Percentiles rank a stretch among this genome's conserved stretches.
phyloP scores from a whole-genome alignment of 2,329 filamentous ascomycete genomes.

The Cladophialophora exuberans region DNA sequence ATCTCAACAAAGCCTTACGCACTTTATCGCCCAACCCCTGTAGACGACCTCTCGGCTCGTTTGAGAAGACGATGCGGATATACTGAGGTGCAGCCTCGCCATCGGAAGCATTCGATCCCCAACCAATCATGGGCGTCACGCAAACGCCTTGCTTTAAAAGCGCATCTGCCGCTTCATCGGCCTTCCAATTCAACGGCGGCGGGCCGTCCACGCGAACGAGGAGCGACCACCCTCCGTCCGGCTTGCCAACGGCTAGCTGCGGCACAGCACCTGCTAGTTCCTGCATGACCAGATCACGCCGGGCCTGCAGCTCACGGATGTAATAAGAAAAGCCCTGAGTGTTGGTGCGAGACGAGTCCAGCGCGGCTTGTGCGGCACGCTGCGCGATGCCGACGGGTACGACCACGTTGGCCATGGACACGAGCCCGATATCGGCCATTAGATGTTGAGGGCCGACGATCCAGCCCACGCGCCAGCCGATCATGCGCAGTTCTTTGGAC shows the following conservation, averaged over 20 bases:
- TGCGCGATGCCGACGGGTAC: constrained; percentile 24
- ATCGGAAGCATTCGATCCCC: constrained; percentile 15
- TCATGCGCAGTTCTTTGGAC: constrained; percentile 23
- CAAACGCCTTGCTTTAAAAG: constrained; percentile 16
- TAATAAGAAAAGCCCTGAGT: constrained; percentile 12
- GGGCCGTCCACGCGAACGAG: constrained; percentile 15
- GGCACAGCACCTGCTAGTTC: constrained; percentile 19
- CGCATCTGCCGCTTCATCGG: constrained; percentile 9
- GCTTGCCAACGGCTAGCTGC: constrained; percentile 15
- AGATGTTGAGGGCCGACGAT: constrained; percentile 19
- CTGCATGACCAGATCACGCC: constrained; percentile 15
- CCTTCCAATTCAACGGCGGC: constrained; percentile 5
- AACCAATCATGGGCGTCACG: constrained; percentile 19
- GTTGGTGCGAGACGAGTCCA: constrained; percentile 8
- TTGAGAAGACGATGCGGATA: constrained; percentile 23
- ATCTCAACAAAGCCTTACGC: constrained; percentile 10
- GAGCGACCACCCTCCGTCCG: constrained; percentile 17
- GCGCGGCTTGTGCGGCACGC: constrained; percentile 6
- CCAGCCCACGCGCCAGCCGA: constrained; percentile 25
- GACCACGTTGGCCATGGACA: constrained; percentile 24
- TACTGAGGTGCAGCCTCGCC: constrained; percentile 8
- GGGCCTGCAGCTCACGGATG: constrained; percentile 16
- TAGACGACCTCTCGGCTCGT: constrained; percentile 19
- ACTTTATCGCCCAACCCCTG: constrained; percentile 15
- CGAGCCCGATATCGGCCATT: constrained; percentile 15